A percentile compares a stretch with the other conserved stretches of the same genome.
phyloP scores from a whole-genome alignment of 129 eudicot genomes.

The Chrysanthemum makinoi region DNA sequence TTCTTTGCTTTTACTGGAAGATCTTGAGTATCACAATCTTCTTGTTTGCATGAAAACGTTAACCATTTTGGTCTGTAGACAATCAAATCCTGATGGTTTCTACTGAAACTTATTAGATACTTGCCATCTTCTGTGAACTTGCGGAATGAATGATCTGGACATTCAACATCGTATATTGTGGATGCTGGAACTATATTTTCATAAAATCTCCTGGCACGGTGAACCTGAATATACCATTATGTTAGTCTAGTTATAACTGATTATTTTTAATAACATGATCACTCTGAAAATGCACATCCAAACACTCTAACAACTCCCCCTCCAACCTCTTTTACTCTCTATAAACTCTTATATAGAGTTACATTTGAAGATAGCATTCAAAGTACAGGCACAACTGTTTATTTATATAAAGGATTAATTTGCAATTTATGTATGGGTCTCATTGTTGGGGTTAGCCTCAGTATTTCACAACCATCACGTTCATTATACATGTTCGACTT shows the following conservation, averaged over 20 bases:
- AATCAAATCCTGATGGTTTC: slow-evolving; percentile 87
- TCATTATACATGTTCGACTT: no score
- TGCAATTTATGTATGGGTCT: no score
- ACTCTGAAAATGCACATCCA: no score
- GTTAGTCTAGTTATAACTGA: neutral
- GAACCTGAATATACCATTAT: slow-evolving; percentile 50
- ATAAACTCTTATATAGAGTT: no score
- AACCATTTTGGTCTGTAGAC: slow-evolving; percentile 94
- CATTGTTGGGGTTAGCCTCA: no score
- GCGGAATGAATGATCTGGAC: slow-evolving; percentile 91
- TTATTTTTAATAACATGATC: no score
- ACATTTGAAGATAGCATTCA: no score
- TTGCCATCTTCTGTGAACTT: slow-evolving; percentile 98
- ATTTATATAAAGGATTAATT: no score
- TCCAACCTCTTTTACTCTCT: no score
- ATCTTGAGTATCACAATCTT: slow-evolving; percentile 61
- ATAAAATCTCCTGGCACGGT: slow-evolving; percentile 77
- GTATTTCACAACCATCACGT: no score
- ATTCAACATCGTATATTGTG: slow-evolving; percentile 83
- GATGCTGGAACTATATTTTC: slow-evolving; percentile 89
- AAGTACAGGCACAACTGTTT: no score
- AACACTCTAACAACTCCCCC: no score
- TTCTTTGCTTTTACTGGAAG: slow-evolving; percentile 75
- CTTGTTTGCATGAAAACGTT: slow-evolving; percentile 72
- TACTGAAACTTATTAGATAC: slow-evolving; percentile 87